Percentiles rank a stretch among this genome's conserved stretches.
These are phyloP conservation scores for Amorphotheca resinae DNA, from an alignment of 495 filamentous ascomycete species.

Conservation along the genomic window DNA sequence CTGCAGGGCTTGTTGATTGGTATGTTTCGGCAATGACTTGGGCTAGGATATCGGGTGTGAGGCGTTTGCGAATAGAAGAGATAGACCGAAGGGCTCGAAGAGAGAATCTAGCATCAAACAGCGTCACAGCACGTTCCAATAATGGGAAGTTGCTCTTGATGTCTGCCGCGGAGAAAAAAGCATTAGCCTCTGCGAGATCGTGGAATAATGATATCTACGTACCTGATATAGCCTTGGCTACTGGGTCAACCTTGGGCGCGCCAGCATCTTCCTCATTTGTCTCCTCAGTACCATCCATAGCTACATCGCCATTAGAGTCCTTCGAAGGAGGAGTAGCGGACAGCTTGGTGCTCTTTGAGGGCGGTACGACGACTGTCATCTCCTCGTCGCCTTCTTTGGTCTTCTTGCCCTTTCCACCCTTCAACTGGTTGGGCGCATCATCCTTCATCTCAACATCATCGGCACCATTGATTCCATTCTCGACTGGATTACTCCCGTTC, in stretches of 20 bases:
- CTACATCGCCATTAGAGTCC: slow-evolving; percentile 60
- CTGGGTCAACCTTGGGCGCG: slow-evolving; percentile 43
- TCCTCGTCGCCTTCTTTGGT: slow-evolving; percentile 49
- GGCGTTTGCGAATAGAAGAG: slow-evolving; percentile 84
- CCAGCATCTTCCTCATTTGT: slow-evolving; percentile 24
- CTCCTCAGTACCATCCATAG: slow-evolving; percentile 54
- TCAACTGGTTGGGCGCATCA: slow-evolving; percentile 46
- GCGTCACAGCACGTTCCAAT: slow-evolving; percentile 78
- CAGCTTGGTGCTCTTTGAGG: slow-evolving; percentile 58
- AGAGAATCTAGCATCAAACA: slow-evolving; percentile 92
- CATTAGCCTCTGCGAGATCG: slow-evolving; percentile 2
- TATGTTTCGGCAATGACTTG: slow-evolving; percentile 76
- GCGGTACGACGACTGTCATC: slow-evolving; percentile 81
- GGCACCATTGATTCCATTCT: slow-evolving; percentile 63
- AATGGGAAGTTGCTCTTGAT: slow-evolving; percentile 89
- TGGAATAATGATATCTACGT: slow-evolving; percentile 11
- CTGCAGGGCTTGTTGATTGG: slow-evolving; percentile 47
- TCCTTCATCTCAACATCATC: slow-evolving; percentile 78
- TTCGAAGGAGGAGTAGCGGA: slow-evolving; percentile 37
- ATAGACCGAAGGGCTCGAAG: slow-evolving; percentile 88
- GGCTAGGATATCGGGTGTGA: slow-evolving; percentile 67
- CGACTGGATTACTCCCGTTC: slow-evolving; percentile 58
- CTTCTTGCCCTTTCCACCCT: slow-evolving; percentile 52
- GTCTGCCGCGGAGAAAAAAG: slow-evolving; percentile 36
- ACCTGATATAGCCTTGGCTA: slow-evolving; percentile 43